phyloP scores from a whole-genome alignment of 1,139 yeast species.

The Meyerozyma athensensis region DNA sequence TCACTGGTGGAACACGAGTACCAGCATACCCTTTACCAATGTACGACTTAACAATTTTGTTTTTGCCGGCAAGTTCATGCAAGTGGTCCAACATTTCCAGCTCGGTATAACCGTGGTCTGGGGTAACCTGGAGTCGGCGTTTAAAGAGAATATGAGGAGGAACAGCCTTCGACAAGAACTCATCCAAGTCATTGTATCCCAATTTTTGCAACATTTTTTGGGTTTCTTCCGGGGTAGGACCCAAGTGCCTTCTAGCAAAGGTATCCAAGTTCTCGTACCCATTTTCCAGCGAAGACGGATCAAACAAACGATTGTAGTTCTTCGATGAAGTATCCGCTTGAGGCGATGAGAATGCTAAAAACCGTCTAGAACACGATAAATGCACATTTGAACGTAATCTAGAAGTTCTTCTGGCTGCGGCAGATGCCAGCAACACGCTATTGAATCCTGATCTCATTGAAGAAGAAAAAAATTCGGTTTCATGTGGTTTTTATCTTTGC shows the following conservation, averaged over 20 bases:
- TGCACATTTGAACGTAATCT: neutral
- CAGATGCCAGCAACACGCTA: neutral
- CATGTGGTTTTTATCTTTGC: neutral
- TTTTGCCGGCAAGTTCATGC: slow-evolving; percentile 65
- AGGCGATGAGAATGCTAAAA: slow-evolving; percentile 18
- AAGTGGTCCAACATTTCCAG: slow-evolving; percentile 72
- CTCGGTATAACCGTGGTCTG: slow-evolving; percentile 74
- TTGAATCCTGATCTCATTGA: neutral
- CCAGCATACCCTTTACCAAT: slow-evolving; percentile 96
- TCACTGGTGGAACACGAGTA: slow-evolving; percentile 84
- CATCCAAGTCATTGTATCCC: slow-evolving; percentile 64
- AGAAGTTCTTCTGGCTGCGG: neutral
- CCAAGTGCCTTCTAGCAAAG: slow-evolving; percentile 86
- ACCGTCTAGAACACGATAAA: slow-evolving; percentile 6
- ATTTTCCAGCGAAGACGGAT: slow-evolving; percentile 20
- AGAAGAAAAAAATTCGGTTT: neutral
- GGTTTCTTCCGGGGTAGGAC: slow-evolving; percentile 68
- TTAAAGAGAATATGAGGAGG: slow-evolving; percentile 72
- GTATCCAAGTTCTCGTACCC: slow-evolving; percentile 56
- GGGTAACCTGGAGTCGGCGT: slow-evolving; percentile 59
- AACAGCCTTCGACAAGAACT: slow-evolving; percentile 67
- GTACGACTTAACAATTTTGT: slow-evolving; percentile 64
- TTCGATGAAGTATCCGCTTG: slow-evolving; percentile 45
- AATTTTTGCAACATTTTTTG: slow-evolving; percentile 58
- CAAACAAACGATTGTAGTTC: slow-evolving; percentile 36